Base-by-base conservation (phyloP, 441 rosid genomes). In the Viola pubescens region DNA sequence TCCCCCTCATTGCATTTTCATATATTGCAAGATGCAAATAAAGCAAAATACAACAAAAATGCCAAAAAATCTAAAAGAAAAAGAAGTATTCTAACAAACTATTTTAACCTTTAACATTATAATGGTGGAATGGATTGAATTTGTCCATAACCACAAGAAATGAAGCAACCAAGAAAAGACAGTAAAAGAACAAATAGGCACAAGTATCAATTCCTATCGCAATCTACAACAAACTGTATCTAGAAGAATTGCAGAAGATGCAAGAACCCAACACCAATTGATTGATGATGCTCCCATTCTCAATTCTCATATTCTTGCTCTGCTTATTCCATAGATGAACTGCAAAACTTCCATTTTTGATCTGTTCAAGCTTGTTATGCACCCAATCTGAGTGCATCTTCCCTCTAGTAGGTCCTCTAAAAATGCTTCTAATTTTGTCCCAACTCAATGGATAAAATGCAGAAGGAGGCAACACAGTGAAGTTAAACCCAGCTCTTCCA, bases 381-480 rank as follows among this genome's bases (percentile, higher is more conserved):
- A 77, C 50, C 88, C 90, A 79, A 1, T 59, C 66, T 3, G 86
- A 72, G 39, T 86, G 90, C 2, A 14, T 19, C 62, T 63, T 56
- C 42, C 68, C 70, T 43, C 70, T 16, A 0, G 92, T 81, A 0
- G 92, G 83, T 8, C 78, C 82, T 46, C 16, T 63, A 58, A 83
- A 91, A 47, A 91, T 60, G 4, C 84, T 73, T 11, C 11, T 37
- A 65, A 88, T 79, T 61, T 83, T 61, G 19, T 71, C 82, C 98
- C 98, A 88, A 40, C 81, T 76, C 48, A 91, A 92, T 0, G 88
- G 98, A 74, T 91, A 91, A 76, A 91, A 91, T 3, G 90, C 92
- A 4, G 79, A 62, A 2, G 91, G 96, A 3, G 92, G 86, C 80
- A 85, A 56, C 37, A 91, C 88, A 0, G 81, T 75, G 76, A 86